Conservation (phyloP, 129 eudicot genomes). For the Deinandra increscens region DNA sequence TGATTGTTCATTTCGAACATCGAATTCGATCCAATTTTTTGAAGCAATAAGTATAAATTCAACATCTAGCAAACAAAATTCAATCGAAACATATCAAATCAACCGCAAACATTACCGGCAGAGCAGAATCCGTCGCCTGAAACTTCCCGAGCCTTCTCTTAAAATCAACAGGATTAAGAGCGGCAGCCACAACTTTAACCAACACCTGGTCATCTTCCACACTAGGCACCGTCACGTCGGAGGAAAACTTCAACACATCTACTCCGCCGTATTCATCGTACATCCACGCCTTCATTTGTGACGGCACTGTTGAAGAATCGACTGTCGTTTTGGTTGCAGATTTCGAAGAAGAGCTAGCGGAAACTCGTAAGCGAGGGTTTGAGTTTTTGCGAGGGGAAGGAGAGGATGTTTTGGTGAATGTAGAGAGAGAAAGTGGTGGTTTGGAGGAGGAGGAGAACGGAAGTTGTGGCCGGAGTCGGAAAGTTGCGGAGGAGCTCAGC, state of each 20-base stretch:
- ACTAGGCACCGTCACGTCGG: constrained; percentile 58
- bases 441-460: constrained; percentile 37
- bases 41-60: background rate
- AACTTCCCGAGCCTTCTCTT: constrained; percentile 79
- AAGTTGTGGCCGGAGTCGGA: constrained; percentile 38
- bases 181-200: constrained; percentile 88
- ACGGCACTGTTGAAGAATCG: constrained; percentile 44
- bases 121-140: constrained; percentile 88
- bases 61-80: background rate
- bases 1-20: background rate
- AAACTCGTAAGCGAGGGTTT: constrained; percentile 26
- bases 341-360: constrained; percentile 54
- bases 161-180: constrained; percentile 89
- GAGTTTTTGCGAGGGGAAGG: constrained; percentile 11
- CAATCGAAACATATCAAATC: background rate
- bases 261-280: constrained; percentile 85
- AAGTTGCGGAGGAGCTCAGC: constrained; percentile 64
- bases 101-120: constrained; percentile 56
- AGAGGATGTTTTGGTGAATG: constrained; percentile 24
- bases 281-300: constrained; percentile 86
- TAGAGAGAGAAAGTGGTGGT: constrained; percentile 27
- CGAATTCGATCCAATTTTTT: background rate
- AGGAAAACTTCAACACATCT: constrained; percentile 66
- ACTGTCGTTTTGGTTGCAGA: constrained; percentile 52
- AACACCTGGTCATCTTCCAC: constrained; percentile 81